Conservation (phyloP, 1,139 yeast genomes). For the Debaryomyces robertsiae region DNA sequence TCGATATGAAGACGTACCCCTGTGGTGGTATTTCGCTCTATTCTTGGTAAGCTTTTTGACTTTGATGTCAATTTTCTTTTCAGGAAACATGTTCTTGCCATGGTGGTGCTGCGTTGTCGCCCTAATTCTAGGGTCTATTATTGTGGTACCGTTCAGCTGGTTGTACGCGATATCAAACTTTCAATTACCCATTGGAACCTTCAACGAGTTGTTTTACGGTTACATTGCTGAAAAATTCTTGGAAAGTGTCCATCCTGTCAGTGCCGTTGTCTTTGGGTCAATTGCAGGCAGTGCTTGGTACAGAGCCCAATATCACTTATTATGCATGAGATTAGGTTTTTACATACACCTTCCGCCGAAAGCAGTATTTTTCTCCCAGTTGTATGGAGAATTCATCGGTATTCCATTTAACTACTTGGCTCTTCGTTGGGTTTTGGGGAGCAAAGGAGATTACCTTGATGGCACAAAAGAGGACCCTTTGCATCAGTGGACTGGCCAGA, state of each 20-base stretch:
- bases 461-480: slow-evolving; percentile 45
- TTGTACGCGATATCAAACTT: slow-evolving; percentile 53
- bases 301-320: slow-evolving; percentile 51
- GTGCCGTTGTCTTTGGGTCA: slow-evolving; percentile 52
- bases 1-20: slow-evolving; percentile 43
- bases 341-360: slow-evolving; percentile 52
- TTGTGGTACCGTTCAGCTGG: slow-evolving; percentile 53
- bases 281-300: slow-evolving; percentile 59
- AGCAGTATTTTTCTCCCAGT: slow-evolving; percentile 48
- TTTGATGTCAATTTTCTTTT: slow-evolving; percentile 34
- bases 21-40: slow-evolving; percentile 40
- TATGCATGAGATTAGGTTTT: slow-evolving; percentile 51
- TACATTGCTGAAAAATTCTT: slow-evolving; percentile 41
- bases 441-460: slow-evolving; percentile 40
- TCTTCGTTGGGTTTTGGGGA: slow-evolving; percentile 45
- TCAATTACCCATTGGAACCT: slow-evolving; percentile 54
- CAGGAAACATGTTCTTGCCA: slow-evolving; percentile 49
- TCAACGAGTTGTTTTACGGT: slow-evolving; percentile 53
- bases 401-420: slow-evolving; percentile 52
- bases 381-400: slow-evolving; percentile 53
- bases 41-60: slow-evolving; percentile 37
- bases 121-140: slow-evolving; percentile 42
- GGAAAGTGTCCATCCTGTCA: slow-evolving; percentile 44
- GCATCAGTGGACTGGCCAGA: slow-evolving; percentile 57
- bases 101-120: slow-evolving; percentile 53